Evolutionary conservation across 768 basidiomycete genomes (phyloP), one percentile per base, ranked within the genome.

Genomic region (Gloeophyllum trabeum): DNA sequence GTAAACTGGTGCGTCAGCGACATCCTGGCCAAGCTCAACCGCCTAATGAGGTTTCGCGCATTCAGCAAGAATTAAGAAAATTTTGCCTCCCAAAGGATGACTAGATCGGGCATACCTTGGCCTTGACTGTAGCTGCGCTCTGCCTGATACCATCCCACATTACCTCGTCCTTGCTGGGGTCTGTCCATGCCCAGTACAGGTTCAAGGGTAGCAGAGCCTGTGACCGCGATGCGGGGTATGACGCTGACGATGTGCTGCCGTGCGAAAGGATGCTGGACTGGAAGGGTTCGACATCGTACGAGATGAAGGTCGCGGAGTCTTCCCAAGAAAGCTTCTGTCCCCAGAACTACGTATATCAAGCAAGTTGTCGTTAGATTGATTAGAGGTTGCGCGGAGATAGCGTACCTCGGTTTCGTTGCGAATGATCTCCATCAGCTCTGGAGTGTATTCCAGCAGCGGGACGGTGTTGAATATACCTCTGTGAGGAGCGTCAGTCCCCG

Each of bases 261-360:
- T 70, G 67, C 4, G 57, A 56, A 45, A 67, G 66, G 39, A 68
- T 43, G 37, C 49, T 49, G 0, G 69, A 54, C 1, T 74, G 58
- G 61, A 76, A 67, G 1, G 73, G 71, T 43, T 79, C 74, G 35
- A 73, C 62, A 37, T 63, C 66, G 51, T 75, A 75, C 25, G 61
- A 56, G 42, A 65, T 46, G 38, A 63, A 55, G 1, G 65, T 66
- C 37, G 68, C 62, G 43, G 63, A 58, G n/a, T n/a, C n/a, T 16
- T 59, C 47, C 20, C 62, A 45, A 23, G 61, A 47, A 14, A 67
- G 53, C 4, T 41, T 42, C 4, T 45, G 43, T 12, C 73, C 69
- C 69, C 69, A 73, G 53, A 68, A 67, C 70, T 77, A 24, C 4
- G 13, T 45, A 24, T 24, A 13, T n/a, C n/a, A n/a, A n/a, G 16